A percentile compares a stretch with the other conserved stretches of the same genome.
phyloP scores from a whole-genome alignment of 2,329 filamentous ascomycete genomes.

The Colletotrichum ledebouriae region DNA sequence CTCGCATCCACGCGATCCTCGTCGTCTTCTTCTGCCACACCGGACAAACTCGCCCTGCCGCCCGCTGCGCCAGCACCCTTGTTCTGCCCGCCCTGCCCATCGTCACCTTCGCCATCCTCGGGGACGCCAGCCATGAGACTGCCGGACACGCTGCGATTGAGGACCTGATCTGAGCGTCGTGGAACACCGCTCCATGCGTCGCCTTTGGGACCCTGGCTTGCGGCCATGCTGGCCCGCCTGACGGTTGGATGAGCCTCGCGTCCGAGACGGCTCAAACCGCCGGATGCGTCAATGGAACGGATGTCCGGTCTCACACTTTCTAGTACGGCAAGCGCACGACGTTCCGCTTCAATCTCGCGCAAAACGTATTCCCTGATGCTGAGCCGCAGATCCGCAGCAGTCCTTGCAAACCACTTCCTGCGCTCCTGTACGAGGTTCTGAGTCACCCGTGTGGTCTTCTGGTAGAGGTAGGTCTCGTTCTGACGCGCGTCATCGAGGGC shows the following conservation, averaged over 20 bases:
- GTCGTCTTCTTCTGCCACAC: slow-evolving; percentile 83
- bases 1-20: slow-evolving; percentile 95
- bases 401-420: slow-evolving; percentile 90
- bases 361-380: slow-evolving; percentile 93
- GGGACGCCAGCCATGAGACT: slow-evolving; percentile 75
- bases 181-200: slow-evolving; percentile 98
- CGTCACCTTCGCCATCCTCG: slow-evolving; percentile 70
- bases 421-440: slow-evolving; percentile 90
- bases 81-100: slow-evolving; percentile 53
- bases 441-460: slow-evolving; percentile 91
- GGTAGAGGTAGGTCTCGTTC: slow-evolving; percentile 83
- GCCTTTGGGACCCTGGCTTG: slow-evolving; percentile 96
- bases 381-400: slow-evolving; percentile 83
- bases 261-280: slow-evolving; percentile 89
- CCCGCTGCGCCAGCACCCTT: slow-evolving; percentile 53
- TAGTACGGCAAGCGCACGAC: slow-evolving; percentile 90
- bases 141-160: slow-evolving; percentile 82
- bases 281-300: slow-evolving; percentile 89
- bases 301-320: slow-evolving; percentile 95
- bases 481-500: slow-evolving; percentile 88
- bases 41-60: slow-evolving; percentile 65
- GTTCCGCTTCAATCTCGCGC: slow-evolving; percentile 94
- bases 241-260: slow-evolving; percentile 85
- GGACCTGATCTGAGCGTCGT: slow-evolving; percentile 78
- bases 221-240: slow-evolving; percentile 82